Base-by-base conservation (phyloP, 2,329 filamentous ascomycete species). In the Penicillium sclerotiorum region DNA sequence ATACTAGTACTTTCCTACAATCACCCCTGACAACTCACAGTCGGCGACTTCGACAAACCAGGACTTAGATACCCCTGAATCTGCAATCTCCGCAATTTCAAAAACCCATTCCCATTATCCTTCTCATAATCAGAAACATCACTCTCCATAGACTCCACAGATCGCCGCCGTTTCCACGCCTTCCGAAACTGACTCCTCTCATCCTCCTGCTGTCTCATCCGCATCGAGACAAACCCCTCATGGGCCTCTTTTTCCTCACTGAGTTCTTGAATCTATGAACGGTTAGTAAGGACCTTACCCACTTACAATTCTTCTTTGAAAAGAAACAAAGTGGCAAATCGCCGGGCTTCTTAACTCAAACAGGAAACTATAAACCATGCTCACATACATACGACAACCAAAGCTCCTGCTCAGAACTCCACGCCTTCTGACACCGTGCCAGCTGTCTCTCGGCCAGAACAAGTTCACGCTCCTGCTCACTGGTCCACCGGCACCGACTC, bases 341-440 rank as follows among this genome's bases (percentile, higher is more conserved):
- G n/a, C n/a, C n/a, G n/a, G n/a, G n/a, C n/a, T n/a, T n/a, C n/a
- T n/a, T n/a, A n/a, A n/a, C n/a, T n/a, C n/a, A n/a, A n/a, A n/a
- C n/a, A n/a, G n/a, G n/a, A n/a, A n/a, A n/a, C n/a, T n/a, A n/a
- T n/a, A n/a, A n/a, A n/a, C n/a, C n/a, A n/a, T n/a, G n/a, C n/a
- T n/a, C n/a, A 63, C 67, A 48, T 61, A 71, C 68, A 63, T 63
- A 59, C 15, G 56, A 50, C 47, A 71, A 45, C 67, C 67, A 70
- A 13, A 70, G 30, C 37, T 70, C 68, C 43, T 70, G 67, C 45
- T 70, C 66, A 8, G 67, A 69, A 45, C 64, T 68, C 66, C 66
- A 70, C 1, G 67, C 64, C 50, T 64, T 70, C 46, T 70, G 68
- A 54, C 68, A 70, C 21, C 62, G 53, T 30, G 55, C 64, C 39